Base-by-base conservation (phyloP, 805 yeast species). In the Maudiozyma serrabonitensis region DNA sequence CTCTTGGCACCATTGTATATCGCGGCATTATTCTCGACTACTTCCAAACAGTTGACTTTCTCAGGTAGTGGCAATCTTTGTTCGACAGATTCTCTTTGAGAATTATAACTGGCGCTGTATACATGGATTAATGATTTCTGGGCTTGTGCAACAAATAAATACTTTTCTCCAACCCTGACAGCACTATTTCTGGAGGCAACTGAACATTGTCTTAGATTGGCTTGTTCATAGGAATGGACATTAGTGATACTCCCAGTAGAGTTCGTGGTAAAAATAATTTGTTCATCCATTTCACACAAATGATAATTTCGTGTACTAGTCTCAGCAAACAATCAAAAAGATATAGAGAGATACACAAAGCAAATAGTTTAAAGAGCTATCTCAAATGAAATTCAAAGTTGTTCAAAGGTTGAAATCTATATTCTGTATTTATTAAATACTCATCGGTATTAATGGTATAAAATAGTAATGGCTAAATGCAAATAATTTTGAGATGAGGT, bases 11-110 rank as follows among this genome's bases (percentile, higher is more conserved):
- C 38, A n/a, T 5, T 21, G 7, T 54, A 55, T 1, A 42, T 39
- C 5, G 15, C 8, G 7, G 25, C 54, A 16, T 56, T 53, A 13
- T 25, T 37, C 18, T 41, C 43, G 28, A 63, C 64, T n/a, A 57
- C 59, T 46, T 61, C 67, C 46, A 56, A 38, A 60, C 87, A 78
- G 13, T 76, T 68, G 40, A 90, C 66, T 47, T 79, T 80, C 64
- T 87, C 97, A 0, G 97, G 96, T 13, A 90, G 72, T 0, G 96
- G 93, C 40, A 90, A 73, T 58, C 83, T 74, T 69, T 89, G 93
- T 56, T 86, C 87, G 6, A 81, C 77, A 32, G 87, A 72, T 57
- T 74, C 73, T 56, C 69, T 66, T 31, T 62, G 62, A 2, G 56
- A 41, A 18, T 68, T 67, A 18, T 42, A 26, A 7, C 56, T 46